A percentile compares a stretch with the other conserved stretches of the same genome.
Evolutionary conservation across 1,284 basidiomycete genomes (phyloP).

Genomic region (Coriolopsis trogii): DNA sequence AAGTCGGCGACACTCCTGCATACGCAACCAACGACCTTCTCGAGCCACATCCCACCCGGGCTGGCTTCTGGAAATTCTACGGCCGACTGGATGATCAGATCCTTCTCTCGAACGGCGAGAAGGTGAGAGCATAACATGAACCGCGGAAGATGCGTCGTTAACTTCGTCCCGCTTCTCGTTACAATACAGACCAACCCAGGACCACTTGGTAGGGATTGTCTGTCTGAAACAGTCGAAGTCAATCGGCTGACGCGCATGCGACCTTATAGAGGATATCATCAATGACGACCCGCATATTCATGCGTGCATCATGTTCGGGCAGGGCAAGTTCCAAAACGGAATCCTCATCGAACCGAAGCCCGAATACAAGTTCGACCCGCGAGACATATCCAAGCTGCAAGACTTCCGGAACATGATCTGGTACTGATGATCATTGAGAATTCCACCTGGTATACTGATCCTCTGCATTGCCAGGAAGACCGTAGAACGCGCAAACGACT

Average conservation of each 20-base stretch:
- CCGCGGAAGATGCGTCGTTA: background rate
- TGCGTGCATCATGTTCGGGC: conserved; percentile 41
- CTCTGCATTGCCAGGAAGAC: conserved; percentile 32
- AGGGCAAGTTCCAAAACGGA: conserved; percentile 38
- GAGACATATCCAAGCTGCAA: conserved; percentile 18
- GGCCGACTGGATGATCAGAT: conserved; percentile 11
- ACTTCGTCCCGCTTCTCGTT: background rate
- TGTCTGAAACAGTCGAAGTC: background rate
- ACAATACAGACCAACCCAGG: conserved; percentile 47
- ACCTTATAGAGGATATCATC: conserved; percentile 37
- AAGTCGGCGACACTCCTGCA: conserved; percentile 1
- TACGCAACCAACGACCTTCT: conserved; percentile 10
- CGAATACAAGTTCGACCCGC: conserved; percentile 26
- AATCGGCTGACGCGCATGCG: background rate
- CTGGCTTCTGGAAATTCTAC: background rate
- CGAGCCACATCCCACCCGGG: conserved; percentile 3
- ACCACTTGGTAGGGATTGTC: conserved; percentile 36
- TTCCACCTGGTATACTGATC: background rate
- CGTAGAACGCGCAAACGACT: conserved; percentile 39
- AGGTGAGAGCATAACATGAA: background rate
- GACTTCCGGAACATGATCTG: conserved; percentile 35
- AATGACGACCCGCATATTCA: conserved; percentile 36
- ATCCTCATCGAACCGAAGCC: conserved; percentile 35
- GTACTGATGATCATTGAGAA: conserved; percentile 17
- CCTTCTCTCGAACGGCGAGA: conserved; percentile 1